Evolutionary conservation across 179 eudicot species (phyloP), one percentile per base, ranked within the genome.

Genomic region (Camellia oleifera): DNA sequence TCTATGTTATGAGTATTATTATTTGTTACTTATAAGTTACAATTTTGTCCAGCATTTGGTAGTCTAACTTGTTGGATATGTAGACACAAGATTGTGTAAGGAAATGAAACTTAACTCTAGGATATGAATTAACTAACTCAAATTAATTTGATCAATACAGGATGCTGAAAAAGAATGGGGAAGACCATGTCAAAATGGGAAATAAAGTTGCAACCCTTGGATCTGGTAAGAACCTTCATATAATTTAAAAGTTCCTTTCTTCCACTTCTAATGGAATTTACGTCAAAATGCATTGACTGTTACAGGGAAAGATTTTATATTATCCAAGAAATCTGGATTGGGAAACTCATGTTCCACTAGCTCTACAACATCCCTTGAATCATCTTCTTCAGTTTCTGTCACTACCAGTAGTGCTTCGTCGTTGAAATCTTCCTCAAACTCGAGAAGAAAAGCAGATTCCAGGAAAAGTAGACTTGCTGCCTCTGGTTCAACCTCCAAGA

Each of bases 401-500:
- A 46, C 72, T 80, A 60, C 75, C 79, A 66, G 75, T 67, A 61
- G 62, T 62, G 61, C 76, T 69, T 45, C 78, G 17, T 79, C 80
- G 61, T 50, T 65, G 0, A 69, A 58, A 46, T 71, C 79, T 65
- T 81, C 85, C 68, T 87, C 89, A 10, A 80, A 72, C 77, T 78
- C 60, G 52, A 87, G 78, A 82, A 75, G 77, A 79, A 87, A 74
- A 82, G 48, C 74, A 45, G 86, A 82, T 50, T 53, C 81, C 70
- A 75, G 76, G 76, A 84, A 75, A 69, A 85, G 15, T 61, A 89
- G 64, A 79, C 53, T 86, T 63, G 68, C 83, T 75, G 62, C 83
- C 71, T 77, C 82, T 57, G 72, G 81, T 75, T 82, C 81, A 80
- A 84, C 54, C 60, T 61, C 53, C 67, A 88, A 77, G 73, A 84